phyloP scores from a whole-genome alignment of 73 alveolate genomes.

The Paramecium bursaria region DNA sequence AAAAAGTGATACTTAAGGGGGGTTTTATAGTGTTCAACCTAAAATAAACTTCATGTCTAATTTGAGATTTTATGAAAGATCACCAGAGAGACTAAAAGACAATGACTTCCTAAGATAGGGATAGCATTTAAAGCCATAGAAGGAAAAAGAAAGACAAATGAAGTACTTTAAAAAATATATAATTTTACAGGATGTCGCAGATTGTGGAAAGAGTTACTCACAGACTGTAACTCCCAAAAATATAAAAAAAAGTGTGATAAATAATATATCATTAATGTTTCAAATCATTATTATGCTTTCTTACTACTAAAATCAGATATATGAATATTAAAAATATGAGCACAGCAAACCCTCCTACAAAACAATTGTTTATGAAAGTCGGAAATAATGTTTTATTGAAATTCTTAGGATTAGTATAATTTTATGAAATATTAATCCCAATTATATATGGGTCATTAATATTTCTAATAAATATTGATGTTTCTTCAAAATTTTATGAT shows the following conservation, averaged over 20 bases:
- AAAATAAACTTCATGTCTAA: slow-evolving; percentile 14
- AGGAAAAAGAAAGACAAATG: slow-evolving; percentile 4
- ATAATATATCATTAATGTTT: slow-evolving; percentile 11
- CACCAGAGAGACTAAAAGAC: slow-evolving; percentile 26
- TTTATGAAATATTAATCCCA: too few species aligned
- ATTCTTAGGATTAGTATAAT: too few species aligned
- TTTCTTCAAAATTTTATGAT: too few species aligned
- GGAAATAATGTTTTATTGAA: too few species aligned
- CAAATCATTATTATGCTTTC: too few species aligned
- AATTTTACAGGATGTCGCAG: slow-evolving; percentile 2
- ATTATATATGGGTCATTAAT: too few species aligned
- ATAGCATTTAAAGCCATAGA: not conserved
- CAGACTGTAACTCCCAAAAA: slow-evolving; percentile 50
- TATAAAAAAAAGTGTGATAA: not conserved
- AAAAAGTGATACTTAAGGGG: slow-evolving; percentile 32
- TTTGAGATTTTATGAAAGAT: slow-evolving; percentile 8
- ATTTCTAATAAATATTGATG: too few species aligned
- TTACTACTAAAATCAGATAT: too few species aligned
- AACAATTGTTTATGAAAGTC: too few species aligned
- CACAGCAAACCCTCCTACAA: too few species aligned
- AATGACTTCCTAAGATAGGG: slow-evolving; percentile 43
- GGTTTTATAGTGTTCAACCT: slow-evolving; percentile 49
- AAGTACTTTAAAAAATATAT: slow-evolving; percentile 7
- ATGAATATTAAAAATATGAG: too few species aligned
- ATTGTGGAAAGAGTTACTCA: slow-evolving; percentile 41